These are phyloP conservation scores for Lecanicillium sp. DNA, from an alignment of 2,329 filamentous ascomycete species.

Conservation along the genomic window DNA sequence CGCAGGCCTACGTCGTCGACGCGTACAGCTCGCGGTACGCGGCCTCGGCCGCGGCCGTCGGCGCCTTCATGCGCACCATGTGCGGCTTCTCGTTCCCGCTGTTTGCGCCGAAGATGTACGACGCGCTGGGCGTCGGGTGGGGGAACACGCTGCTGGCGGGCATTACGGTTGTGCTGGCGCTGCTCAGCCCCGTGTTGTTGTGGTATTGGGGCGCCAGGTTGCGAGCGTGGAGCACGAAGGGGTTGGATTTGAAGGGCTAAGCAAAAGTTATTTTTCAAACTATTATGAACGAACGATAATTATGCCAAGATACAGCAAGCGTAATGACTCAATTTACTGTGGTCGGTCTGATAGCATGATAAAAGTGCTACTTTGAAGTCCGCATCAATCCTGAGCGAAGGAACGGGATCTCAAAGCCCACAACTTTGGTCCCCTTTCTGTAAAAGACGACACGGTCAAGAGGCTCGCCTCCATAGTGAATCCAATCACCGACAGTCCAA, in stretches of 20 bases:
- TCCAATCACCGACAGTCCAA: constrained; percentile 30
- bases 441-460: constrained; percentile 29
- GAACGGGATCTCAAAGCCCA: constrained; percentile 29
- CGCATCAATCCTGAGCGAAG: constrained; percentile 24
- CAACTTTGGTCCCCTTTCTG: constrained; percentile 20
- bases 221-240: constrained; percentile 15
- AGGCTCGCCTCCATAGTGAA: constrained; percentile 29
- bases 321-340: no score
- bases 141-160: constrained; percentile 32
- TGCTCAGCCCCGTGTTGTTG: constrained; percentile 17
- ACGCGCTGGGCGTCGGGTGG: constrained; percentile 38
- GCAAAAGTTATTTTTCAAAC: background rate
- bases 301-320: no score
- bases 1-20: constrained; percentile 54
- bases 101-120: constrained; percentile 43
- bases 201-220: constrained; percentile 20
- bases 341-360: no score
- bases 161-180: constrained; percentile 16
- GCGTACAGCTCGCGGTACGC: constrained; percentile 33
- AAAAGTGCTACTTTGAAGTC: background rate
- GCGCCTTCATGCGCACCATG: constrained; percentile 48
- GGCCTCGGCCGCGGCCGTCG: constrained; percentile 42
- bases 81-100: constrained; percentile 53
- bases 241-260: background rate
- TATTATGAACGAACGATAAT: no score